These are phyloP conservation scores for Vaccinium vitisidaea DNA, from an alignment of 148 eudicot genomes.

Conservation along the genomic window DNA sequence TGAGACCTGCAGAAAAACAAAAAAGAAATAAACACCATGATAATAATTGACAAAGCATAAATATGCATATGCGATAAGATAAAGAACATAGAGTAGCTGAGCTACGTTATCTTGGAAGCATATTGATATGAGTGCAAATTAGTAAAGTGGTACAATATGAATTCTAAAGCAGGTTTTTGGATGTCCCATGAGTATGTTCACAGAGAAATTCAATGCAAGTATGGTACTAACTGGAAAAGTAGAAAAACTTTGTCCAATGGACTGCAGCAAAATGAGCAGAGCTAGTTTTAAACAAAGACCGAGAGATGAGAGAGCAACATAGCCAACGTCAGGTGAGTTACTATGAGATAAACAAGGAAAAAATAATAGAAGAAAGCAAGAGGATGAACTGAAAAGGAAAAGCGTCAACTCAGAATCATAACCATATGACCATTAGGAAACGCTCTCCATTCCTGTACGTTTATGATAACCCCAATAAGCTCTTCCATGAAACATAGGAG, in stretches of 20 bases:
- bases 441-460: background rate
- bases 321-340: background rate
- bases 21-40: background rate
- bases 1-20: slow-evolving; percentile 50
- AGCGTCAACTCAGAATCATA: background rate
- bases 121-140: background rate
- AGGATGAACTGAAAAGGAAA: background rate
- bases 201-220: background rate
- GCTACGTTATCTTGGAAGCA: background rate
- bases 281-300: background rate
- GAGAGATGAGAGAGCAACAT: background rate
- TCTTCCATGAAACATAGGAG: background rate
- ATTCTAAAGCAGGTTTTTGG: background rate
- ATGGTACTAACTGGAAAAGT: background rate
- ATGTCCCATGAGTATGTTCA: background rate
- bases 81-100: background rate
- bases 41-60: background rate
- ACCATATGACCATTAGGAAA: background rate
- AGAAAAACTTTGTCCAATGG: background rate
- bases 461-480: background rate
- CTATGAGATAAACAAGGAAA: background rate
- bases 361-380: background rate
- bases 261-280: background rate
- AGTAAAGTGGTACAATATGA: background rate
- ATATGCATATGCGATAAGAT: background rate